phyloP scores from a whole-genome alignment of 202 grass and related monocot genomes.

The Miscanthus sacchariflorus region DNA sequence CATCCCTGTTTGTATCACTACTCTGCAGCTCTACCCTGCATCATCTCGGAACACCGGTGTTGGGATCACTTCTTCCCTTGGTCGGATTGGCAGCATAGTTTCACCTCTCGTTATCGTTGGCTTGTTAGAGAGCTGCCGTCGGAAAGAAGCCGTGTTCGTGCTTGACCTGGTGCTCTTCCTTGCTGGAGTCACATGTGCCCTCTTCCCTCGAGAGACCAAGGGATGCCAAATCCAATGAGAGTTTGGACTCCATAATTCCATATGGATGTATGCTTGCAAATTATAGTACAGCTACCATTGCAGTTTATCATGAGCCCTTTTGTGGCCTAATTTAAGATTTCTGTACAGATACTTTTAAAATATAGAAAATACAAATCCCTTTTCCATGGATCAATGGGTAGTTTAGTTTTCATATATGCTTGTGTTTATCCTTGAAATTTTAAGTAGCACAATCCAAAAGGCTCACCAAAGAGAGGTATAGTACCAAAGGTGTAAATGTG shows the following conservation, averaged over 20 bases:
- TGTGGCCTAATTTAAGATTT: neutral
- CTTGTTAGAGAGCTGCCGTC: slow-evolving; percentile 62
- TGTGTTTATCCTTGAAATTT: neutral
- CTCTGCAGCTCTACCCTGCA: slow-evolving; percentile 71
- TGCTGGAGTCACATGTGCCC: slow-evolving; percentile 40
- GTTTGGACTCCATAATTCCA: neutral
- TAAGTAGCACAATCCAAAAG: neutral
- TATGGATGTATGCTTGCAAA: neutral
- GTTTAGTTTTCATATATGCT: neutral
- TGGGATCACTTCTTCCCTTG: slow-evolving; percentile 53
- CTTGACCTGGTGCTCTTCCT: slow-evolving; percentile 56
- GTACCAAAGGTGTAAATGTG: no score
- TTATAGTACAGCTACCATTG: neutral
- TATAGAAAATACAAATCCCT: neutral
- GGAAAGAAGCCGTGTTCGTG: slow-evolving; percentile 60
- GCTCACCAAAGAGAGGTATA: no score
- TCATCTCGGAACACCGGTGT: slow-evolving; percentile 65
- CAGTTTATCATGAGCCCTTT: slow-evolving; percentile 1
- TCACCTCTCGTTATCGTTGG: slow-evolving; percentile 51
- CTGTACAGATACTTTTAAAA: neutral
- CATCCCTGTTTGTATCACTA: neutral
- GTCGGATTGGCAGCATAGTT: slow-evolving; percentile 67
- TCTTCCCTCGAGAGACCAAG: slow-evolving; percentile 73
- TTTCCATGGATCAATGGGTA: neutral
- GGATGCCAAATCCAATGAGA: slow-evolving; percentile 49